A percentile compares a stretch with the other conserved stretches of the same genome.
phyloP scores from a whole-genome alignment of 2,329 filamentous ascomycete genomes.

The Xylariaceae sp. region DNA sequence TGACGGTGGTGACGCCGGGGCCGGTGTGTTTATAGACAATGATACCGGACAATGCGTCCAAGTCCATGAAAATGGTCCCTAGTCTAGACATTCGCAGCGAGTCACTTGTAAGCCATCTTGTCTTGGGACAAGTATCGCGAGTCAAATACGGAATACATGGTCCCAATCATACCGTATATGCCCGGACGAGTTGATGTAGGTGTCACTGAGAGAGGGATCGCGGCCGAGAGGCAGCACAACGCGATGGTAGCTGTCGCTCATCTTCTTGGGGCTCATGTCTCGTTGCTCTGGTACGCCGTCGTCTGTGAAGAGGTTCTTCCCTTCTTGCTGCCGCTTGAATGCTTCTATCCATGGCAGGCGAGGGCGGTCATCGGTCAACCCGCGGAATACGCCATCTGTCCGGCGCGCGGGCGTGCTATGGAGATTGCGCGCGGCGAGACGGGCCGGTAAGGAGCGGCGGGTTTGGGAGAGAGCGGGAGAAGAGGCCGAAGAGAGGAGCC shows the following conservation, averaged over 20 bases:
- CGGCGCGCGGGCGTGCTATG: conserved; percentile 22
- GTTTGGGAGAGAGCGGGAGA: not conserved
- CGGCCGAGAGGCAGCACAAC: conserved; percentile 65
- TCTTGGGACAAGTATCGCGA: not conserved
- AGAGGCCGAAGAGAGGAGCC: conserved; percentile 15
- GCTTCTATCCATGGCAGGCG: conserved; percentile 65
- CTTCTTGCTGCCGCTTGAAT: conserved; percentile 49
- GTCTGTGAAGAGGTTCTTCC: conserved; percentile 25
- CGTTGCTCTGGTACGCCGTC: conserved; percentile 38
- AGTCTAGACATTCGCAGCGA: conserved; percentile 39
- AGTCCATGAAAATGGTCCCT: conserved; percentile 72
- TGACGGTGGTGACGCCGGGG: conserved; percentile 47
- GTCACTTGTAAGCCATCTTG: not conserved
- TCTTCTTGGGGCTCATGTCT: conserved; percentile 59
- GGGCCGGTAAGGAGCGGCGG: not conserved
- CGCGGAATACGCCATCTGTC: conserved; percentile 37
- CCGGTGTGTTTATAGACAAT: conserved; percentile 66
- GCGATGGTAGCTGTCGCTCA: conserved; percentile 66
- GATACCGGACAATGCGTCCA: conserved; percentile 71
- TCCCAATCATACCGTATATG: conserved; percentile 55
- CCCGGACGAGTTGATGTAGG: conserved; percentile 70
- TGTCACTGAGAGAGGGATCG: conserved; percentile 72
- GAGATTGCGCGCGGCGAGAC: conserved; percentile 18
- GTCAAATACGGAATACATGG: not conserved
- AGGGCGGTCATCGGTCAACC: conserved; percentile 33